Percentiles rank a stretch among this genome's conserved stretches.
phyloP scores from a whole-genome alignment of 2,329 filamentous ascomycete genomes.

The Hirsutella rhossiliensis region DNA sequence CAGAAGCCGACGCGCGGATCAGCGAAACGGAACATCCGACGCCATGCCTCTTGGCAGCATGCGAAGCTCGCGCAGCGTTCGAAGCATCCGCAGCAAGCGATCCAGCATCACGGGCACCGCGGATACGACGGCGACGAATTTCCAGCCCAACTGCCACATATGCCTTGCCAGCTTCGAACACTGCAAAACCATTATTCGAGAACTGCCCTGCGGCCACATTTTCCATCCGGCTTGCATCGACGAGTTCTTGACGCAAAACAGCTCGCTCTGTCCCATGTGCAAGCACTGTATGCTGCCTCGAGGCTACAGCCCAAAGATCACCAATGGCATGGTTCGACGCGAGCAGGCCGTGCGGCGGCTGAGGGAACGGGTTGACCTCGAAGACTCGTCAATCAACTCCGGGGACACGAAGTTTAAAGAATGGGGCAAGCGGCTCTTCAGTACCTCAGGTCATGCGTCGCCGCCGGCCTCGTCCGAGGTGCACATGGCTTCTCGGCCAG shows the following conservation, averaged over 20 bases:
- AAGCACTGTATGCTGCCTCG: conserved; percentile 69
- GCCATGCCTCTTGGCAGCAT: conserved; percentile 9
- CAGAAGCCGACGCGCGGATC: conserved; percentile 17
- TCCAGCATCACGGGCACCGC: conserved; percentile 20
- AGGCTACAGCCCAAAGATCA: conserved; percentile 57
- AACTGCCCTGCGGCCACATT: conserved; percentile 83
- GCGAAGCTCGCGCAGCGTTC: conserved; percentile 9
- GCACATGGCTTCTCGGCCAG: conserved; percentile 13
- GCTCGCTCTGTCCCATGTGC: conserved; percentile 83
- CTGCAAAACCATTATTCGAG: conserved; percentile 53
- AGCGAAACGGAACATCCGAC: conserved; percentile 15
- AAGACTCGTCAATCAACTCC: conserved; percentile 21
- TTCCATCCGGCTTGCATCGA: conserved; percentile 92
- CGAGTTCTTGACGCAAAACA: conserved; percentile 63
- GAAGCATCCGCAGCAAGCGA: conserved; percentile 24
- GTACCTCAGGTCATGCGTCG: conserved; percentile 10
- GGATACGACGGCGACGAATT: conserved; percentile 38
- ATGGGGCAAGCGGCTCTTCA: conserved; percentile 24
- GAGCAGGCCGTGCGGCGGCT: conserved; percentile 58
- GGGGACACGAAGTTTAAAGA: conserved; percentile 21
- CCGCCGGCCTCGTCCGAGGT: conserved; percentile 8
- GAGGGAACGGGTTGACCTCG: conserved; percentile 37
- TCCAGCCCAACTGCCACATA: conserved; percentile 79
- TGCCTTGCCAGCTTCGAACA: conserved; percentile 73
- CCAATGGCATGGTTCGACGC: conserved; percentile 75